These are phyloP conservation scores for Leccinum pallidistipes DNA, from an alignment of 1,284 basidiomycete genomes.

Conservation along the genomic window DNA sequence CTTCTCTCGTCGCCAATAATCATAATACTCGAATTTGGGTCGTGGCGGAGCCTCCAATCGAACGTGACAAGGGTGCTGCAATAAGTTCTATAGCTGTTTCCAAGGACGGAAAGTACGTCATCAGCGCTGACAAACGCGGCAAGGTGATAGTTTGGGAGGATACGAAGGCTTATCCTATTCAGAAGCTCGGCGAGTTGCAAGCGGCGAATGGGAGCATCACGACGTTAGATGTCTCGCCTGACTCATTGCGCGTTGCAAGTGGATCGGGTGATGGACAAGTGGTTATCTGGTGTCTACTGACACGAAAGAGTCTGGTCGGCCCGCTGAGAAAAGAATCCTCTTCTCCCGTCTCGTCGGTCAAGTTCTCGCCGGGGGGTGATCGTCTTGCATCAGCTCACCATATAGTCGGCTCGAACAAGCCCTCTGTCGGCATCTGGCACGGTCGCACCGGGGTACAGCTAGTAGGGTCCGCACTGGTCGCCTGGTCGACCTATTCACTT, in stretches of 20 bases:
- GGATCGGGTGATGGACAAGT: slow-evolving; percentile 8
- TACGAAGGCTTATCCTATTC: too few species aligned
- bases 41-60: background rate
- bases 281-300: slow-evolving; percentile 22
- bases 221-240: slow-evolving; percentile 9
- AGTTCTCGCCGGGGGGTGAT: slow-evolving; percentile 18
- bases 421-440: slow-evolving; percentile 14
- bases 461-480: background rate
- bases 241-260: slow-evolving; percentile 6
- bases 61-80: background rate
- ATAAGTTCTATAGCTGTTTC: slow-evolving; percentile 4
- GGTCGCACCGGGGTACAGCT: slow-evolving; percentile 6
- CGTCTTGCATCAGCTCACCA: slow-evolving; percentile 8
- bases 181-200: background rate
- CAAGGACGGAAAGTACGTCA: slow-evolving; percentile 6
- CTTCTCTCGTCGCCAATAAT: background rate
- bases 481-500: slow-evolving; percentile 4
- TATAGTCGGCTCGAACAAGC: background rate
- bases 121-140: slow-evolving; percentile 7
- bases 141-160: slow-evolving; percentile 11
- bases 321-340: background rate
- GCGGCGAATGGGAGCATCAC: background rate
- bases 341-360: slow-evolving; percentile 11
- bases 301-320: background rate
- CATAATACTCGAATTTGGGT: background rate